These are phyloP conservation scores for Sergeia podlipaevii DNA, from an alignment of 208 protist species.

Conservation along the genomic window DNA sequence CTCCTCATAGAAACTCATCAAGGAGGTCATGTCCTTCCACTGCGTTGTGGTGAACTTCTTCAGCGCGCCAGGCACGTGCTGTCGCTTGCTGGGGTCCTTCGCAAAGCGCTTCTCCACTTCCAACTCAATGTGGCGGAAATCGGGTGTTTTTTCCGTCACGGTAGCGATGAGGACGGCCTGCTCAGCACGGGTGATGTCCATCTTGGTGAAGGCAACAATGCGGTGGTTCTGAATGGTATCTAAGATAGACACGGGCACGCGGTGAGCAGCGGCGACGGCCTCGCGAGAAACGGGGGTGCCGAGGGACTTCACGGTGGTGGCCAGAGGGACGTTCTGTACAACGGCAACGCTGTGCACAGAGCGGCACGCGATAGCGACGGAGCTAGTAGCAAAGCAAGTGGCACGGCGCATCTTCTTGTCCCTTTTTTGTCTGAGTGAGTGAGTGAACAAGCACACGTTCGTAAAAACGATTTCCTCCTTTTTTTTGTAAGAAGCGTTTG, in stretches of 20 bases:
- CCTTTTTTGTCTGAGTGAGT: no score
- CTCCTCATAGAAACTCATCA: constrained; percentile 82
- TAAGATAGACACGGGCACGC: constrained; percentile 43
- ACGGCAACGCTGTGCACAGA: constrained; percentile 52
- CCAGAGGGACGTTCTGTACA: constrained; percentile 33
- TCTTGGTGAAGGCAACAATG: constrained; percentile 51
- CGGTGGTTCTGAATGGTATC: constrained; percentile 43
- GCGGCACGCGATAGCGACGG: constrained; percentile 8
- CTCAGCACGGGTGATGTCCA: constrained; percentile 59
- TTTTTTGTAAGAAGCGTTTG: background rate
- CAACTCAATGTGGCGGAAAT: constrained; percentile 57
- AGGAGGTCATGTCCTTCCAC: constrained; percentile 49
- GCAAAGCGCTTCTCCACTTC: constrained; percentile 37
- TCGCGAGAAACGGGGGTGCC: constrained; percentile 36
- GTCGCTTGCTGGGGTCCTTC: constrained; percentile 20
- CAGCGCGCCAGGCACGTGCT: constrained; percentile 47
- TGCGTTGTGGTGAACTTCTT: constrained; percentile 61
- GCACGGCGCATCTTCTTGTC: constrained; percentile 1
- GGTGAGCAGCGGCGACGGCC: constrained; percentile 48
- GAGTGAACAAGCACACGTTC: background rate
- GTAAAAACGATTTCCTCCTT: background rate
- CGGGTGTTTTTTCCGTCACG: constrained; percentile 29
- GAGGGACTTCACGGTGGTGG: constrained; percentile 34
- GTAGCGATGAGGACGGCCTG: constrained; percentile 65
- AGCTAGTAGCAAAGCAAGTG: background rate